A percentile compares a stretch with the other conserved stretches of the same genome.
phyloP scores from a whole-genome alignment of 495 filamentous ascomycete species.

The Podospora sp. region DNA sequence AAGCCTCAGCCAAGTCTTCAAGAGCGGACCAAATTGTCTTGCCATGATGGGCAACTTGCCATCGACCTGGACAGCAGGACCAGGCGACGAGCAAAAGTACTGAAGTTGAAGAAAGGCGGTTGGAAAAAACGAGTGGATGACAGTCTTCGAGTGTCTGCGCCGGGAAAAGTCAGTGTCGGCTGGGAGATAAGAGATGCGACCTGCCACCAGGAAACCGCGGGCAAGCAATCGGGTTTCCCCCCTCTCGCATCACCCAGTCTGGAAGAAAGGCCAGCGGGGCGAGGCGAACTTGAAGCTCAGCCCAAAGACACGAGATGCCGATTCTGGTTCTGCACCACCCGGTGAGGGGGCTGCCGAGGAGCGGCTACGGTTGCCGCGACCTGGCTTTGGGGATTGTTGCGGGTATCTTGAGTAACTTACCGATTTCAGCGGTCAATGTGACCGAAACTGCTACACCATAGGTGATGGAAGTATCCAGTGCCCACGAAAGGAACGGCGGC shows the following conservation, averaged over 20 bases:
- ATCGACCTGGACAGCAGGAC: background rate
- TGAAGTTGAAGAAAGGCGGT: background rate
- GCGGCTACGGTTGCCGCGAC: background rate
- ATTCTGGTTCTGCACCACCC: no score
- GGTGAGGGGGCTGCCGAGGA: background rate
- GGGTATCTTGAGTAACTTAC: background rate
- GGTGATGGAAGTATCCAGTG: background rate
- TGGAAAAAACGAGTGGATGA: background rate
- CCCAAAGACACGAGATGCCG: no score
- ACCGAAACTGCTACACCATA: background rate
- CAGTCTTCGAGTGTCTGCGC: background rate
- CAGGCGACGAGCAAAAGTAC: background rate
- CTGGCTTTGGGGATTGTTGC: no score
- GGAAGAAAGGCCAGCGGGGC: no score
- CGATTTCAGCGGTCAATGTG: background rate
- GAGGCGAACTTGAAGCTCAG: no score
- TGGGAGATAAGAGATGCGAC: background rate
- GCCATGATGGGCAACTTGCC: constrained; percentile 9
- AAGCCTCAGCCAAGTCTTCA: constrained; percentile 26
- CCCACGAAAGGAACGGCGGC: background rate
- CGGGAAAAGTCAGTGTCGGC: background rate
- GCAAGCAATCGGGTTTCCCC: background rate
- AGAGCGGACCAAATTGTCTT: background rate
- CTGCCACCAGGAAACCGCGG: background rate
- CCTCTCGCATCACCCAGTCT: background rate